Conservation (phyloP, 2,329 filamentous ascomycete genomes). For the Paecilomyces fulvus region DNA sequence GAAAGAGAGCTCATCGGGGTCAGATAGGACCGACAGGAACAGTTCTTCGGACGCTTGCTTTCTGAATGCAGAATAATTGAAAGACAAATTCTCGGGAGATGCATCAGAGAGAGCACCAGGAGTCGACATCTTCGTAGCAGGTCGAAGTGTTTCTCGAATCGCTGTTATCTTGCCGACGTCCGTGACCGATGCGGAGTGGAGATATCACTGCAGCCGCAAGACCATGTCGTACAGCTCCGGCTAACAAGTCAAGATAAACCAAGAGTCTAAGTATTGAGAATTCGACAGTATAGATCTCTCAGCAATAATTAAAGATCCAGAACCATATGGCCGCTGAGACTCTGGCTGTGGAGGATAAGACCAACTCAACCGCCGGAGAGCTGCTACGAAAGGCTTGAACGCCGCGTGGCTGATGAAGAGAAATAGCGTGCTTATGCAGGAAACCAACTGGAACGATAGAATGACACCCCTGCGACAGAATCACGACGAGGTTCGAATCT, state of each 20-base stretch:
- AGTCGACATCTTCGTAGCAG: slow-evolving; percentile 7
- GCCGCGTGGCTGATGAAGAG: slow-evolving; percentile 2
- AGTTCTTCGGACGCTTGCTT: slow-evolving; percentile 27
- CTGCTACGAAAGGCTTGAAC: slow-evolving; percentile 1
- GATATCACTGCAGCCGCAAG: neutral
- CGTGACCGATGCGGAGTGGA: neutral
- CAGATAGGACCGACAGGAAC: slow-evolving; percentile 30
- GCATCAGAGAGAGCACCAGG: slow-evolving; percentile 15
- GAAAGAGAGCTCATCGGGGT: slow-evolving; percentile 30
- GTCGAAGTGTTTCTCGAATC: neutral
- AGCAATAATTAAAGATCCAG: neutral
- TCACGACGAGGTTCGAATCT: neutral
- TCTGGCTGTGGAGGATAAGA: neutral
- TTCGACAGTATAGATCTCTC: neutral
- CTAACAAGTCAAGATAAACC: neutral
- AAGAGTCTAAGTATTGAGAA: neutral
- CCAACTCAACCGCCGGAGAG: neutral
- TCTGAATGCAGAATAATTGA: slow-evolving; percentile 20
- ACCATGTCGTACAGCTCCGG: neutral
- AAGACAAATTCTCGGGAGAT: slow-evolving; percentile 14
- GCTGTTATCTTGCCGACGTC: neutral
- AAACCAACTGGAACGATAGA: neutral
- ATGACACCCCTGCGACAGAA: neutral
- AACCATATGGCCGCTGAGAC: neutral
- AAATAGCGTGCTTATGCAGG: neutral